These are phyloP conservation scores for Neohortaea acidophila DNA, from an alignment of 495 filamentous ascomycete genomes.

Conservation along the genomic window DNA sequence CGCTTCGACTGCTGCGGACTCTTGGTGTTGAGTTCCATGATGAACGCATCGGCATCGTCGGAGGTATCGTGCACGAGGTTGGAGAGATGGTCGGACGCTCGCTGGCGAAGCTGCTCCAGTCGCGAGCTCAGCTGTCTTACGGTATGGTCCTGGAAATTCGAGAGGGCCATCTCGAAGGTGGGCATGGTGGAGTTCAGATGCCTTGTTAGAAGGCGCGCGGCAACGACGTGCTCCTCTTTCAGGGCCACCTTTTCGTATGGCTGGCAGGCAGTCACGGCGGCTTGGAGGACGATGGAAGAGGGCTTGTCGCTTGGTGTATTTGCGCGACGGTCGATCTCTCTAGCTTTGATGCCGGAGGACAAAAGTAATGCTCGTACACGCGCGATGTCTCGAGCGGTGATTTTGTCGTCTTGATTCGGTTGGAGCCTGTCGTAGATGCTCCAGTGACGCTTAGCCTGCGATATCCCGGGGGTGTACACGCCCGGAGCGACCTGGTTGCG, in stretches of 20 bases:
- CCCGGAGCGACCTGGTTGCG: too few relatives aligned
- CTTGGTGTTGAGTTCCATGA: conserved; percentile 54
- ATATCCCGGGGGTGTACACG: too few relatives aligned
- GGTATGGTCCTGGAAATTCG: conserved; percentile 34
- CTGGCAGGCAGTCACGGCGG: conserved; percentile 24
- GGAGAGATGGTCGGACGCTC: conserved; percentile 42
- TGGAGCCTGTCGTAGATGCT: conserved; percentile 46
- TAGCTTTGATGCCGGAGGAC: conserved; percentile 71
- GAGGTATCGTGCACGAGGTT: conserved; percentile 47
- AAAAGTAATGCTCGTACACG: conserved; percentile 59
- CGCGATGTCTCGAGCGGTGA: conserved; percentile 55
- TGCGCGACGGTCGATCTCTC: conserved; percentile 55
- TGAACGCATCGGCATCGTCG: conserved; percentile 63
- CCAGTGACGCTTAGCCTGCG: conserved; percentile 37
- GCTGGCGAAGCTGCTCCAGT: conserved; percentile 35
- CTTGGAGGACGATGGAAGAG: conserved; percentile 31
- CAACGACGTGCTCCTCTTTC: conserved; percentile 51
- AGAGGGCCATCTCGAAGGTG: conserved; percentile 38
- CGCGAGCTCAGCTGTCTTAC: conserved; percentile 32
- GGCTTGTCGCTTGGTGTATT: conserved; percentile 26
- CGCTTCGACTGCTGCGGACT: conserved; percentile 63
- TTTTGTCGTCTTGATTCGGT: conserved; percentile 26
- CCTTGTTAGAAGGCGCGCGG: conserved; percentile 44
- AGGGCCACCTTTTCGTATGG: conserved; percentile 33
- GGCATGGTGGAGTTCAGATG: conserved; percentile 41